phyloP scores from a whole-genome alignment of 305 asterid genomes.

The Nicotiana rustica region DNA sequence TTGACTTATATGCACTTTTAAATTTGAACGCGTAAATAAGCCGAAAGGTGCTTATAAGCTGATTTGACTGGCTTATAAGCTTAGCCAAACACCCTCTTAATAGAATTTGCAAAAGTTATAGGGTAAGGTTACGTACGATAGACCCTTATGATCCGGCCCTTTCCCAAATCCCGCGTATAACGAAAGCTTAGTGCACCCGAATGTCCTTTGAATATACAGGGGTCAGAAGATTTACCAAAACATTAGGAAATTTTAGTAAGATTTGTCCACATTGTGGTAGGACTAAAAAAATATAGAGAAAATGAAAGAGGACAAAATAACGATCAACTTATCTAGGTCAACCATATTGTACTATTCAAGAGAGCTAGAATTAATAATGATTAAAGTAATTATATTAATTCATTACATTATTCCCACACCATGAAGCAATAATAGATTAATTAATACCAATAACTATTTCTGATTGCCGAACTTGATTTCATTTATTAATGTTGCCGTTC shows the following conservation, averaged over 20 bases:
- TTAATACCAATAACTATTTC: not conserved
- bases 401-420: not conserved
- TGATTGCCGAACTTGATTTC: not conserved
- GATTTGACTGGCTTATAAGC: too few relatives aligned
- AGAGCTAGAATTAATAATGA: not conserved
- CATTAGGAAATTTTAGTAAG: not conserved
- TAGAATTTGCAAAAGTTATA: not conserved
- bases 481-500: not conserved
- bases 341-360: not conserved
- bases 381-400: not conserved
- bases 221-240: not conserved
- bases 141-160: too few relatives aligned
- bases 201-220: not conserved
- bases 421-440: not conserved
- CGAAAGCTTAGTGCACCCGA: too few relatives aligned
- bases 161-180: too few relatives aligned
- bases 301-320: conserved; percentile 13
- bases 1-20: too few relatives aligned
- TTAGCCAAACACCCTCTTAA: not conserved
- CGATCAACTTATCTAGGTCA: not conserved
- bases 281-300: not conserved
- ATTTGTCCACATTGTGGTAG: not conserved
- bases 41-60: too few relatives aligned
- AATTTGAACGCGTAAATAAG: too few relatives aligned
- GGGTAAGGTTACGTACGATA: too few relatives aligned